These are phyloP conservation scores for Aspergillus sp. DNA, from an alignment of 2,329 filamentous ascomycete species.

Conservation along the genomic window DNA sequence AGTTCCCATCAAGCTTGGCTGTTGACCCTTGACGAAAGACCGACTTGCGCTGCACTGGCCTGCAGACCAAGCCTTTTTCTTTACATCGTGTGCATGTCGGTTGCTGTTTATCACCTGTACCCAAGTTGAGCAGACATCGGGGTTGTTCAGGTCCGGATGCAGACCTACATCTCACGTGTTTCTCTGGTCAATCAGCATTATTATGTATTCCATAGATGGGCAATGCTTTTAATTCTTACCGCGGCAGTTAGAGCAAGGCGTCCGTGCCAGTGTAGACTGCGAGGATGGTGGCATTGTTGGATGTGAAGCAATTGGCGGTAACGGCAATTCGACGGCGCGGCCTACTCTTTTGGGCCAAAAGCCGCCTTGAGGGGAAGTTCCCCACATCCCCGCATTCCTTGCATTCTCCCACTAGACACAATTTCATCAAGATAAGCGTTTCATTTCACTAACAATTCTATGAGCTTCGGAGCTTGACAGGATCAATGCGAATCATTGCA, in stretches of 20 bases:
- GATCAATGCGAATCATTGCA: neutral
- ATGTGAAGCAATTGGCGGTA: neutral
- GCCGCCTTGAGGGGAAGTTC: neutral
- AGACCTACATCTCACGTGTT: neutral
- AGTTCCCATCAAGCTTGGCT: slow-evolving; percentile 6
- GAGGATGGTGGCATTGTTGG: neutral
- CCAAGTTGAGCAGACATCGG: neutral
- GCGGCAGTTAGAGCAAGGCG: slow-evolving; percentile 1
- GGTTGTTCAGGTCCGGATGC: neutral
- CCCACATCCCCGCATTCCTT: slow-evolving; percentile 1
- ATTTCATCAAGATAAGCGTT: neutral
- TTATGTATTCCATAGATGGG: too few relatives aligned
- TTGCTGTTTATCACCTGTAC: slow-evolving; percentile 19
- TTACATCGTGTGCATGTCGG: slow-evolving; percentile 22
- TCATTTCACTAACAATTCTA: neutral
- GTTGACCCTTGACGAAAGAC: slow-evolving; percentile 24
- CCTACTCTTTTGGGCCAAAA: neutral
- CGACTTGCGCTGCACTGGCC: slow-evolving; percentile 13
- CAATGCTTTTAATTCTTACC: neutral
- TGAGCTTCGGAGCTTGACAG: neutral
- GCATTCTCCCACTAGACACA: neutral
- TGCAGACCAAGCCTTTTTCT: slow-evolving; percentile 17
- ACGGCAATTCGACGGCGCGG: neutral
- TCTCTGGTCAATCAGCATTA: neutral
- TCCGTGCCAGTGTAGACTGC: neutral